phyloP scores from a whole-genome alignment of 352 stramenopile genomes.

The Phytophthora colocasiae region DNA sequence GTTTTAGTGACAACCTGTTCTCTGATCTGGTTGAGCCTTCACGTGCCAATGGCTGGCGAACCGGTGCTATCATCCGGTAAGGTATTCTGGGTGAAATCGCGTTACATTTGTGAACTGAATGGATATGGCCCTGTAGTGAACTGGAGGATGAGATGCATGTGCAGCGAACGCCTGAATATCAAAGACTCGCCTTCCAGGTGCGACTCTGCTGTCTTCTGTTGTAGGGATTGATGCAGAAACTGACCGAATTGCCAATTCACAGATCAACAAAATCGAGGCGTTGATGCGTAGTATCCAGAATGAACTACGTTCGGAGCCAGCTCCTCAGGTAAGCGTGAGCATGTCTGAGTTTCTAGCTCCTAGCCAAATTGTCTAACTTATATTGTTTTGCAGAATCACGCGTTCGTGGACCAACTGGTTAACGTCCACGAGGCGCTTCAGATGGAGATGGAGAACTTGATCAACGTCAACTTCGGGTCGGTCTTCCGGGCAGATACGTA shows the following conservation, averaged over 20 bases:
- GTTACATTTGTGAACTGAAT: too few relatives aligned
- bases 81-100: neutral
- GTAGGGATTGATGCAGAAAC: too few relatives aligned
- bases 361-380: neutral
- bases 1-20: conserved; percentile 90
- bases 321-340: conserved; percentile 41
- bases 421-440: conserved; percentile 70
- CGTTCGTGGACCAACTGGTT: conserved; percentile 68
- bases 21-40: conserved; percentile 95
- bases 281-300: conserved; percentile 76
- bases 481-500: conserved; percentile 88
- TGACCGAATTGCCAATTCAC: neutral
- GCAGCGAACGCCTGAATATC: conserved; percentile 63
- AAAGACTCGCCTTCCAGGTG: conserved; percentile 68
- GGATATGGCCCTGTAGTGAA: conserved; percentile 48
- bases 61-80: conserved; percentile 91
- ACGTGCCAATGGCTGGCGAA: conserved; percentile 93
- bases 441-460: conserved; percentile 75
- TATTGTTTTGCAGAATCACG: conserved; percentile 49
- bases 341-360: neutral
- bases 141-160: conserved; percentile 87
- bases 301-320: conserved; percentile 49
- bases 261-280: conserved; percentile 69
- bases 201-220: neutral
- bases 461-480: conserved; percentile 90